Conservation (phyloP, 805 yeast genomes). For the Lipomyces anomalus region DNA sequence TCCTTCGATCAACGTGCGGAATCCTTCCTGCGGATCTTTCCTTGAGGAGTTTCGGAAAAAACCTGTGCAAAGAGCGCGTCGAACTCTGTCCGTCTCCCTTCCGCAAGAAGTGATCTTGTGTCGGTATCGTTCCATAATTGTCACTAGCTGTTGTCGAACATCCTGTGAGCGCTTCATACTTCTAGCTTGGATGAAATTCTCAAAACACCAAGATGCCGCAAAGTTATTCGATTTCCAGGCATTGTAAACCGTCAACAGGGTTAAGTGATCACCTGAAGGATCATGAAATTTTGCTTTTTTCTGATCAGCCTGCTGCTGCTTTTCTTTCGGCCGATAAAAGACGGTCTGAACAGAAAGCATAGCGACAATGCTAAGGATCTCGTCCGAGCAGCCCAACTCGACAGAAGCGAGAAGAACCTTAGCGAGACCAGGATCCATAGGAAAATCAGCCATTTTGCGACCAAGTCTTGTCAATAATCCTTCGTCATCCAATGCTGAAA, state of each 20-base stretch:
- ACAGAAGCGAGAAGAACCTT: slow-evolving; percentile 65
- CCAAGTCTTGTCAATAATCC: slow-evolving; percentile 79
- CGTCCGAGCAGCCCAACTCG: slow-evolving; percentile 55
- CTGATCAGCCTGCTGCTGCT: slow-evolving; percentile 56
- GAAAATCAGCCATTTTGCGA: slow-evolving; percentile 81
- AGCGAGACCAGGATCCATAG: slow-evolving; percentile 85
- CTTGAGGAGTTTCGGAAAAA: slow-evolving; percentile 63
- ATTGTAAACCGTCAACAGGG: slow-evolving; percentile 67
- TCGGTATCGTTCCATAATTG: slow-evolving; percentile 36
- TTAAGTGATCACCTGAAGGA: slow-evolving; percentile 70
- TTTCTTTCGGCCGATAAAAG: slow-evolving; percentile 65
- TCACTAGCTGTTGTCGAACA: slow-evolving; percentile 63
- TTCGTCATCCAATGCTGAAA: slow-evolving; percentile 77
- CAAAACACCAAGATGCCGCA: slow-evolving; percentile 78
- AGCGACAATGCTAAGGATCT: slow-evolving; percentile 67
- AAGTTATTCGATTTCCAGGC: slow-evolving; percentile 66
- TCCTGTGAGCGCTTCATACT: slow-evolving; percentile 63
- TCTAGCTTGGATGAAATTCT: slow-evolving; percentile 71
- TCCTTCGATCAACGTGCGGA: slow-evolving; percentile 35
- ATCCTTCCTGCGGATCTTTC: slow-evolving; percentile 57
- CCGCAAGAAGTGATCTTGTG: slow-evolving; percentile 33
- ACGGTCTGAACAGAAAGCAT: slow-evolving; percentile 77
- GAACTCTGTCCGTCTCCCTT: slow-evolving; percentile 35
- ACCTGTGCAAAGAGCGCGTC: slow-evolving; percentile 59
- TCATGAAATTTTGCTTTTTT: slow-evolving; percentile 51